Percentiles rank a stretch among this genome's conserved stretches.
phyloP scores from a whole-genome alignment of 108 stramenopile genomes.

The Skeletonema costatum region DNA sequence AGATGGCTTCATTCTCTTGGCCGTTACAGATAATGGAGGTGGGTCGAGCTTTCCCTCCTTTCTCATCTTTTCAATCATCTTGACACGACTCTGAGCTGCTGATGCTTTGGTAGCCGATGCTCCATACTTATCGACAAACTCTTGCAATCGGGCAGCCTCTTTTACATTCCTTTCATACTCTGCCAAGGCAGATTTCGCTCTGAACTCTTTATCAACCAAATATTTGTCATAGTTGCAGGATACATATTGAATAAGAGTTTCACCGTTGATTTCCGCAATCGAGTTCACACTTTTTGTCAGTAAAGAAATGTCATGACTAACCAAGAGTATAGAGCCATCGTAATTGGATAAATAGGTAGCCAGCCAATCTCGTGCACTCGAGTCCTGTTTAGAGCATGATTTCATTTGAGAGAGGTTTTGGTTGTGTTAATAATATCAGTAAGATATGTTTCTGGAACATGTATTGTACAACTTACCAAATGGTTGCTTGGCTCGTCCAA shows the following conservation, averaged over 20 bases:
- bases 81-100: conserved; percentile 86
- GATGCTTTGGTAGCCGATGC: conserved; percentile 90
- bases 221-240: conserved; percentile 79
- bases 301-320: conserved; percentile 86
- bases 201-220: conserved; percentile 72
- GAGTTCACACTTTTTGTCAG: conserved; percentile 73
- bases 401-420: too few relatives aligned
- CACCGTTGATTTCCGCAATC: conserved; percentile 84
- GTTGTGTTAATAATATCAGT: too few relatives aligned
- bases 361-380: conserved; percentile 78
- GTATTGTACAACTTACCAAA: conserved; percentile 41
- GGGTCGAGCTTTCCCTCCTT: conserved; percentile 71
- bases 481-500: conserved; percentile 93
- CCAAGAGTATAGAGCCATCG: conserved; percentile 81
- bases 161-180: conserved; percentile 86
- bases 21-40: conserved; percentile 57
- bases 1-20: conserved; percentile 45
- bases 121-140: conserved; percentile 88
- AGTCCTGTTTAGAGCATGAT: not conserved
- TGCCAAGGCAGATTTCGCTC: conserved; percentile 73
- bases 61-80: conserved; percentile 87
- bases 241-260: conserved; percentile 49
- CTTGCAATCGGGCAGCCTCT: conserved; percentile 86
- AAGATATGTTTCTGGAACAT: too few relatives aligned
- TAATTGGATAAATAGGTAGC: conserved; percentile 82